Base-by-base conservation (phyloP, 176 grass and related monocot genomes). In the Tillandsia leiboldiana region DNA sequence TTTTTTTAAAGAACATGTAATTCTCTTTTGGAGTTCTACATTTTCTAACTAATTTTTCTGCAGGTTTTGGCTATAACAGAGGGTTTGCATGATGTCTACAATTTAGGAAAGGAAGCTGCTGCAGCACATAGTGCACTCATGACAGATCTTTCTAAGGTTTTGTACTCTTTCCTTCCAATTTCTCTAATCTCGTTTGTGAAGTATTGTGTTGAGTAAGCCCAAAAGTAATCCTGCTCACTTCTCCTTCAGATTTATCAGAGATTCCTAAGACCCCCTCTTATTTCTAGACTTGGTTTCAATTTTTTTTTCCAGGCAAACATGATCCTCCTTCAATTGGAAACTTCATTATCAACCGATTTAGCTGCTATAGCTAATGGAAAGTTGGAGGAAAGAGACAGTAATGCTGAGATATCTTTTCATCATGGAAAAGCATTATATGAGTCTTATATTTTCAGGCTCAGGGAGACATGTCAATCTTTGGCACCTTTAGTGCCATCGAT, bases 51-150 rank as follows among this genome's bases (percentile, higher is more conserved):
- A 65, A 64, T 72, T 77, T 77, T 51, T 79, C 64, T 96, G 28
- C 68, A 96, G 92, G 86, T 96, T 72, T 85, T 96, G 70, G 86
- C 88, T 78, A 96, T 96, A 82, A 87, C 81, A 74, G 92, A 96
- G 72, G 88, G 81, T 58, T 81, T 96, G 62, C 86, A 92, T 74
- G 92, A 96, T 77, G 76, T 96, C 54, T 89, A 87, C 72, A 72
- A 68, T 69, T 74, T 96, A 69, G 86, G 88, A 69, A 91, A 92
- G 71, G 85, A 92, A 80, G 86, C 88, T 71, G 81, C 86, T 79
- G 68, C 71, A 49, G 65, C 85, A 61, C 92, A 96, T 79, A 83
- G 77, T 80, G 84, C 86, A 26, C 78, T 96, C 69, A 87, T 81
- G 81, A 58, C 67, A 50, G 90, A 96, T 83, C 82, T 96, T 70